Evolutionary conservation across 2,329 filamentous ascomycete genomes (phyloP).

Genomic region (Fusarium acutatum): DNA sequence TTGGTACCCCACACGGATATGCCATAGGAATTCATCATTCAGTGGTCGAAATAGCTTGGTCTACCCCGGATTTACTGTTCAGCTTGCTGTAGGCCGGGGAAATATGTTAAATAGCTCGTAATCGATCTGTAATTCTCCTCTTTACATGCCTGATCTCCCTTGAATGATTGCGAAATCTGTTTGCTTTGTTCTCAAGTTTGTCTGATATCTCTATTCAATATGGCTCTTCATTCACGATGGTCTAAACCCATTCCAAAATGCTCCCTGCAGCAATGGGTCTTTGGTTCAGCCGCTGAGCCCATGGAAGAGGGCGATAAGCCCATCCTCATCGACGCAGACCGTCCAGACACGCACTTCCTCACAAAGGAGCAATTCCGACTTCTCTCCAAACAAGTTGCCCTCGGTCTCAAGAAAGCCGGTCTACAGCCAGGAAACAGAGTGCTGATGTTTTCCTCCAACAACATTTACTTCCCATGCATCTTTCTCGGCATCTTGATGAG

Average conservation of each 20-base stretch:
- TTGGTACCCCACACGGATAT: slow-evolving; percentile 16
- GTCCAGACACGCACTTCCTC: slow-evolving; percentile 72
- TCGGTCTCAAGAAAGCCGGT: slow-evolving; percentile 71
- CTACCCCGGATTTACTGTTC: slow-evolving; percentile 13
- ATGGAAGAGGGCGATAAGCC: slow-evolving; percentile 50
- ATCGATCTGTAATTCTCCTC: not conserved
- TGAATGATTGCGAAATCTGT: not conserved
- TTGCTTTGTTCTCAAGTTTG: not conserved
- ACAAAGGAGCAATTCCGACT: slow-evolving; percentile 71
- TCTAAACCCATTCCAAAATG: slow-evolving; percentile 53
- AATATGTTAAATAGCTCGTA: slow-evolving; percentile 8
- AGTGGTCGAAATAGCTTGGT: not conserved
- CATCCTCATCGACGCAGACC: slow-evolving; percentile 69
- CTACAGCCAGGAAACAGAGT: slow-evolving; percentile 74
- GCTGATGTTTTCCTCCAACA: slow-evolving; percentile 79
- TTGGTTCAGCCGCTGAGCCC: slow-evolving; percentile 54
- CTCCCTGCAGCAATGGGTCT: slow-evolving; percentile 64
- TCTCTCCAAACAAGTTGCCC: slow-evolving; percentile 75
- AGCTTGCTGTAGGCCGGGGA: not conserved
- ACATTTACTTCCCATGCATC: slow-evolving; percentile 74
- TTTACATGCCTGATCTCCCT: not conserved
- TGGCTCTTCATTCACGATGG: slow-evolving; percentile 60
- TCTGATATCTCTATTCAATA: slow-evolving; percentile 26
- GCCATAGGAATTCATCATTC: not conserved
- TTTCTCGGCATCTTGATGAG: slow-evolving; percentile 80